Evolutionary conservation across 2,329 filamentous ascomycete genomes (phyloP).

Genomic region (Neopestalotiopsis rosae): DNA sequence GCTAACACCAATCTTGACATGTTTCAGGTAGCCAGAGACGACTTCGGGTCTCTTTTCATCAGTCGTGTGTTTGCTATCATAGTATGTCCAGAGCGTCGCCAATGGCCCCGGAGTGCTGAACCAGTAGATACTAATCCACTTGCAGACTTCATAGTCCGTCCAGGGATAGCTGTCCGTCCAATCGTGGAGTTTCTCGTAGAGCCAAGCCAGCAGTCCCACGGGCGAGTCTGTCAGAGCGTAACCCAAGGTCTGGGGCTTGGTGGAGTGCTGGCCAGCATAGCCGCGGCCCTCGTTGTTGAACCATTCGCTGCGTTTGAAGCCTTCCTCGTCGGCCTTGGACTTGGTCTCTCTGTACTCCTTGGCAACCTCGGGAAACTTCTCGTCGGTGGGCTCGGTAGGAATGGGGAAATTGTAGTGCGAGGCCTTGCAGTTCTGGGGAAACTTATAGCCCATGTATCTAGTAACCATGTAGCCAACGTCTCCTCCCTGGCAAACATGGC

Average conservation of each 20-base stretch:
- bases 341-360: constrained; percentile 41
- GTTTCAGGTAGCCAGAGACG: constrained; percentile 24
- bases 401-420: constrained; percentile 40
- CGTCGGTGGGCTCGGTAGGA: constrained; percentile 11
- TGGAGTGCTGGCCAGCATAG: constrained; percentile 64
- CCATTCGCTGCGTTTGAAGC: constrained; percentile 54
- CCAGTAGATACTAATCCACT: constrained; percentile 76
- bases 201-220: constrained; percentile 74
- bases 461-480: constrained; percentile 74
- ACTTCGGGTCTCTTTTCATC: constrained; percentile 60
- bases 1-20: constrained; percentile 53
- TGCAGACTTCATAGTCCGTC: constrained; percentile 77
- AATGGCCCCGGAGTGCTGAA: constrained; percentile 70
- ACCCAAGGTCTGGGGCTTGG: constrained; percentile 73
- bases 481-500: constrained; percentile 50
- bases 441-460: constrained; percentile 61
- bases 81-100: constrained; percentile 72
- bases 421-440: constrained; percentile 67
- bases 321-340: constrained; percentile 49
- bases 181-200: constrained; percentile 79
- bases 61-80: constrained; percentile 63
- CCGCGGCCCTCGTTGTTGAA: constrained; percentile 59
- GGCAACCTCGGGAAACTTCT: constrained; percentile 15
- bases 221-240: constrained; percentile 74
- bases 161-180: constrained; percentile 77